Evolutionary conservation across 106 monocot species (phyloP), one percentile per base, ranked within the genome.

Genomic region (Hemerocallis citrina): DNA sequence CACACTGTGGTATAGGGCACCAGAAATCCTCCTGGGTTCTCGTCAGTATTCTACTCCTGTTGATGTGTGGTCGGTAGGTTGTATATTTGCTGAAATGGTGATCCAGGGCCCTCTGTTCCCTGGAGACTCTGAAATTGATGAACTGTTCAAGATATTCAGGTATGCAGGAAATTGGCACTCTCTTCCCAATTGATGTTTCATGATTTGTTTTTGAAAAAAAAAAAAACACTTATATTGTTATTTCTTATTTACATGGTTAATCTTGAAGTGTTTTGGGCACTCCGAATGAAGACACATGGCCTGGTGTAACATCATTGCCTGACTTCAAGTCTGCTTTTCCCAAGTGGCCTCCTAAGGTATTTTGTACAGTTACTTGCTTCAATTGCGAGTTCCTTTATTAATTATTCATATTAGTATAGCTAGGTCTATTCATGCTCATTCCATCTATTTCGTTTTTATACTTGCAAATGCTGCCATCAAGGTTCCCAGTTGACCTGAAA

Each of bases 31-130:
- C 37, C 87, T 99, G 41, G 98, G 98, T 45, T 76, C 92, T 23
- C 60, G 85, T 13, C 88, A 88, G 39, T 99, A 99, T 65, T 99
- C 98, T 4, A 88, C 92, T 57, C 98, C 98, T 44, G 88, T 88
- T 48, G 98, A 99, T 75, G 68, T 99, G 42, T 99, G 98, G 98
- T 99, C 98, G 11, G 88, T 99, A 9, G 98, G 92, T 23, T 99
- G 98, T 66, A 99, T 99, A 22, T 99, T 99, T 80, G 98, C 98
- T 24, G 92, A 99, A 75, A 92, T 99, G 98, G 88, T 92, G 35
- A 99, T 77, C 44, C 82, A 80, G 60, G 66, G 68, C 7, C 88
- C 98, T 24, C 54, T 99, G 4, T 99, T 99, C 43, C 92, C 98
- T 66, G 98, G 98, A 17, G 98, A 92, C 50, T 99, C 98, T 33